Evolutionary conservation across 2,329 filamentous ascomycete species (phyloP).

Genomic region (Cordyceps militaris): DNA sequence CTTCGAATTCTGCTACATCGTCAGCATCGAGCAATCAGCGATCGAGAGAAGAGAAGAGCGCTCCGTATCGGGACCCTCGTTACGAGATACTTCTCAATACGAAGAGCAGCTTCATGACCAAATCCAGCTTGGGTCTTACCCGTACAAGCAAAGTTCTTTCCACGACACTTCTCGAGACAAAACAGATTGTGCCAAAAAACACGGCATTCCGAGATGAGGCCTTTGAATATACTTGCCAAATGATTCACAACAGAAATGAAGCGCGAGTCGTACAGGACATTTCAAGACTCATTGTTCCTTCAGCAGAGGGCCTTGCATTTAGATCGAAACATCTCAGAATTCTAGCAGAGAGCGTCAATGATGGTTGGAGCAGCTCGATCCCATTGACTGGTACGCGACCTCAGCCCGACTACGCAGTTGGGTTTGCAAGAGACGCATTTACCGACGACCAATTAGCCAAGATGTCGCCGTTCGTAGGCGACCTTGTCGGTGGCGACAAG

Average conservation of each 20-base stretch:
- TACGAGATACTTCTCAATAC: neutral
- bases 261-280: neutral
- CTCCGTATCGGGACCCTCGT: neutral
- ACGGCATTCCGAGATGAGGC: neutral
- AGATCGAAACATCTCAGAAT: neutral
- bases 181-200: neutral
- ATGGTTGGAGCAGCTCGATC: neutral
- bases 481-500: constrained; percentile 22
- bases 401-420: constrained; percentile 36
- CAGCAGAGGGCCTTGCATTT: neutral
- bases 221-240: neutral
- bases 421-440: constrained; percentile 33
- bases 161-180: neutral
- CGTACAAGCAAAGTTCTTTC: neutral
- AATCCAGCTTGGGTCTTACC: neutral
- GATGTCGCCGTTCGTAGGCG: constrained; percentile 28
- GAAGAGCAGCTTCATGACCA: neutral
- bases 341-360: neutral
- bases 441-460: constrained; percentile 30
- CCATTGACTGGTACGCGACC: constrained; percentile 19
- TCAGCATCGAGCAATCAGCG: neutral
- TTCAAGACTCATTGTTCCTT: neutral
- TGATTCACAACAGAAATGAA: neutral
- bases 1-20: neutral
- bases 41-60: neutral